Evolutionary conservation across 176 grass and related monocot genomes (phyloP).

Genomic region (Chloris gayana): DNA sequence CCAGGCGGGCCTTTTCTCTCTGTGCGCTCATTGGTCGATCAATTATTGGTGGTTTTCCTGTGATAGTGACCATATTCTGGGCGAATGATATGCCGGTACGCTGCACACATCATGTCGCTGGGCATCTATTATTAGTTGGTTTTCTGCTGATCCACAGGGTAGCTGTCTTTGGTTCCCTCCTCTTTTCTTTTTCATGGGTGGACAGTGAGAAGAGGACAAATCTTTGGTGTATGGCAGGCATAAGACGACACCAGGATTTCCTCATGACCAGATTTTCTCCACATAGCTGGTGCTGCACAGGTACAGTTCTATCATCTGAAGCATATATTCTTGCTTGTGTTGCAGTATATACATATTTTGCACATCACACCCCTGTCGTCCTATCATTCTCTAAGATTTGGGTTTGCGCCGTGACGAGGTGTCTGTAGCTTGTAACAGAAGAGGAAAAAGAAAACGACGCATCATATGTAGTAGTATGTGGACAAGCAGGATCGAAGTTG

Average conservation of each 20-base stretch:
- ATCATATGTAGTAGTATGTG: not conserved
- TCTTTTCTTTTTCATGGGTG: not conserved
- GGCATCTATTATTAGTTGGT: not conserved
- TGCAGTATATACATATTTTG: not conserved
- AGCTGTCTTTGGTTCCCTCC: not conserved
- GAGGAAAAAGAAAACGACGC: not conserved
- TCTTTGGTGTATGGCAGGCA: not conserved
- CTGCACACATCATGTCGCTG: not conserved
- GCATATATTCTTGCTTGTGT: not conserved
- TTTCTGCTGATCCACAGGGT: not conserved
- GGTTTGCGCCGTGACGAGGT: not conserved
- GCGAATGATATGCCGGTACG: not conserved
- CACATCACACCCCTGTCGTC: not conserved
- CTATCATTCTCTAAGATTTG: not conserved
- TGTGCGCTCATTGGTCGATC: not conserved
- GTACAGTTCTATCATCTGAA: not conserved
- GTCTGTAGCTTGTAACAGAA: not conserved
- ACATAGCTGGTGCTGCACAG: not conserved
- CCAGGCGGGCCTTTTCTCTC: not conserved
- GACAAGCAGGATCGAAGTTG: not conserved
- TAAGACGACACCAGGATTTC: not conserved
- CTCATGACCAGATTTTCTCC: not conserved
- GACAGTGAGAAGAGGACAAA: not conserved
- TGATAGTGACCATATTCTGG: not conserved
- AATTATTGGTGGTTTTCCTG: not conserved